Evolutionary conservation across 2,329 filamentous ascomycete genomes (phyloP).

Genomic region (Sporothrix brasiliensis): DNA sequence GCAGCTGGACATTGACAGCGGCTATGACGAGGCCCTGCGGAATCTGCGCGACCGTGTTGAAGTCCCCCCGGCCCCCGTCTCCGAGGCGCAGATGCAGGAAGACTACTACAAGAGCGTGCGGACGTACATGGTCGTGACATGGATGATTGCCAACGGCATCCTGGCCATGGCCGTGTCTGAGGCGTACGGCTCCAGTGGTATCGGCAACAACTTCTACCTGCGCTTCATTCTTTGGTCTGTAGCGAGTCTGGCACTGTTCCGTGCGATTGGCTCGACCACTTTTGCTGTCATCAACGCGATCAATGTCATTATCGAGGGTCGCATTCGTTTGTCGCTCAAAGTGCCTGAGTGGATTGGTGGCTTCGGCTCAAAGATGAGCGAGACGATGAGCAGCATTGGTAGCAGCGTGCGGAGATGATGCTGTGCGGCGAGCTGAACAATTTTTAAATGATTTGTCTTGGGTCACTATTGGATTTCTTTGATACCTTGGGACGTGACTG

Average conservation of each 20-base stretch:
- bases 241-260: slow-evolving; percentile 81
- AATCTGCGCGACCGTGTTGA: slow-evolving; percentile 93
- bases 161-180: slow-evolving; percentile 93
- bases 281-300: slow-evolving; percentile 84
- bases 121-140: slow-evolving; percentile 95
- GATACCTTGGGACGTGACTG: slow-evolving; percentile 7
- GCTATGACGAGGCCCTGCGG: slow-evolving; percentile 93
- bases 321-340: slow-evolving; percentile 64
- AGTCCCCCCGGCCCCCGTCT: slow-evolving; percentile 63
- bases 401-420: slow-evolving; percentile 28
- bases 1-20: slow-evolving; percentile 96
- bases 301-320: slow-evolving; percentile 83
- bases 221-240: slow-evolving; percentile 93
- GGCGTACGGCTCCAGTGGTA: slow-evolving; percentile 71
- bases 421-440: not conserved
- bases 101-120: slow-evolving; percentile 98
- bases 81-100: slow-evolving; percentile 86
- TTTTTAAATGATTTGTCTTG: not conserved
- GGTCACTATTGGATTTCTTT: not conserved
- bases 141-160: slow-evolving; percentile 90
- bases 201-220: slow-evolving; percentile 85
- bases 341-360: slow-evolving; percentile 56
- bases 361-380: slow-evolving; percentile 37
- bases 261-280: slow-evolving; percentile 76
- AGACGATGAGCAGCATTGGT: slow-evolving; percentile 23